Evolutionary conservation across 106 monocot species (phyloP), one percentile per base, ranked within the genome.

Genomic region (Platanthera zijinensis): DNA sequence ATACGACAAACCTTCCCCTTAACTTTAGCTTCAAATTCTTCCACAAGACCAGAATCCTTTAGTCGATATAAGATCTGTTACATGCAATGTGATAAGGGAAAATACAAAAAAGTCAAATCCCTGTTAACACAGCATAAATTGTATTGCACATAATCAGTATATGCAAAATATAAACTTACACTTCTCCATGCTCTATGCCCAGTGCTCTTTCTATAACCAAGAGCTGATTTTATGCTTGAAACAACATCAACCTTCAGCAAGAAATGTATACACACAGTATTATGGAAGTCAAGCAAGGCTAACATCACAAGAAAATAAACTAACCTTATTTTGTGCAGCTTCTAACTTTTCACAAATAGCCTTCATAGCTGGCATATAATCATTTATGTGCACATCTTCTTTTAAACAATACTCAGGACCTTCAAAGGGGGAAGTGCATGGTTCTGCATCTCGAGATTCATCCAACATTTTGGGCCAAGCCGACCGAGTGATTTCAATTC

Each of bases 111-210:
- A 14, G 15, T 46, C 70, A 50, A 72, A 75, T 18, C 52, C 18
- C 62, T 56, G 13, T 47, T 46, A 76, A 70, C 4, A 17, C 57
- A 45, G 2, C 46, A 46, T 45, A 52, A 10, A 25, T 21, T 10
- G 30, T 14, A 52, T 46, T 57, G 48, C 3, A 69, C 18, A 78
- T 68, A 72, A 67, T 45, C 45, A 62, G 73, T 11, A 15, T 46
- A 28, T 48, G 57, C 74, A 19, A 22, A 52, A 28, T 45, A 67
- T 77, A 63, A 75, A 81, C 89, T 83, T 83, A 92, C 92, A 79
- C 47, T 86, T 80, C 88, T 92, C 92, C 92, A 92, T 66, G 79
- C 84, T 86, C 86, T 89, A 63, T 92, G 92, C 50, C 92, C 89
- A 7, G 25, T 11, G 3, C 57, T 48, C 70, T 52, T 50, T 72